Conservation (phyloP, 2,329 filamentous ascomycete species). For the Fusarium setosum region DNA sequence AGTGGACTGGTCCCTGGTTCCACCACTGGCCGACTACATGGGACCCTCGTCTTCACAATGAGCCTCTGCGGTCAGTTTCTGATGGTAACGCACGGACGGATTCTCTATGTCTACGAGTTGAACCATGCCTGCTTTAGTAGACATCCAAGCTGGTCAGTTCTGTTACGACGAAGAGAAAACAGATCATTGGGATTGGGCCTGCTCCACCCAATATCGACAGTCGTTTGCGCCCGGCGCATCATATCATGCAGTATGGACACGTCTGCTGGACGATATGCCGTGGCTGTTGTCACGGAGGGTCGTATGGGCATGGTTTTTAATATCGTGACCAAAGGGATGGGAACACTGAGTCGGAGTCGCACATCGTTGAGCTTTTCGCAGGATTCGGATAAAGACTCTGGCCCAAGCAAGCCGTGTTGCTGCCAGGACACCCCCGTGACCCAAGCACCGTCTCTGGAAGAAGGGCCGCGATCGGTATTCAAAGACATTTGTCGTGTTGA, state of each 20-base stretch:
- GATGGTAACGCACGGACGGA: constrained; percentile 63
- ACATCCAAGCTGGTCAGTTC: constrained; percentile 40
- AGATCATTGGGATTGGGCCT: constrained; percentile 40
- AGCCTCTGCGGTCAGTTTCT: constrained; percentile 70
- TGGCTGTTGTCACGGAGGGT: constrained; percentile 70
- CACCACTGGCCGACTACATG: constrained; percentile 37
- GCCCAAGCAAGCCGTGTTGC: constrained; percentile 31
- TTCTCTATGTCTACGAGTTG: constrained; percentile 67
- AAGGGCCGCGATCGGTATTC: constrained; percentile 46
- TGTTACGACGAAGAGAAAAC: constrained; percentile 38
- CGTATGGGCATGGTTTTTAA: constrained; percentile 72
- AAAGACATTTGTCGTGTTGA: constrained; percentile 68
- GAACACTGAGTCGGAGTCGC: constrained; percentile 14
- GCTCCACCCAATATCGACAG: constrained; percentile 59
- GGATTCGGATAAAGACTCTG: constrained; percentile 19
- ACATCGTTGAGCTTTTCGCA: constrained; percentile 15
- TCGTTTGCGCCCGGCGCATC: constrained; percentile 67
- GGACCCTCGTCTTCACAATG: constrained; percentile 56
- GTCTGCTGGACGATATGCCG: constrained; percentile 62
- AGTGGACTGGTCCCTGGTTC: constrained; percentile 44
- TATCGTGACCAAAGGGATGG: constrained; percentile 46
- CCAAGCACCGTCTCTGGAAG: constrained; percentile 46
- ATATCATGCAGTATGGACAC: constrained; percentile 73
- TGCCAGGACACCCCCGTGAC: constrained; percentile 38
- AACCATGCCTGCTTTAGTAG: constrained; percentile 49